Percentiles rank a stretch among this genome's conserved stretches.
Conservation (phyloP, 305 asterid genomes). For the Lippia alba region DNA sequence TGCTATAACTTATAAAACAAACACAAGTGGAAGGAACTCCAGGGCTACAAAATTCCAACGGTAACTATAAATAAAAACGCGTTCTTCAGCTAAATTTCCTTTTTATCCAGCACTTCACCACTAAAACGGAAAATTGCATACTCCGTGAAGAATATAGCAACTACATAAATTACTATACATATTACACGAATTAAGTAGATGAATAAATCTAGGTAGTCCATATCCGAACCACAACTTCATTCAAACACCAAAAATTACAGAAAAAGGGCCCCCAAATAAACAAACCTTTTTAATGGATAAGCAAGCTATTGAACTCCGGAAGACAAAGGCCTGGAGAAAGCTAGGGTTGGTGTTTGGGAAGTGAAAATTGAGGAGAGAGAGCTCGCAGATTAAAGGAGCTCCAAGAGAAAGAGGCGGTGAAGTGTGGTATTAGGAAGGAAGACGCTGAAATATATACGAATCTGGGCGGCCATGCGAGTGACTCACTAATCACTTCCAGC, state of each 20-base stretch:
- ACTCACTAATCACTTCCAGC: background rate
- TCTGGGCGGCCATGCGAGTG: background rate
- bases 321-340: background rate
- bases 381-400: background rate
- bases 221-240: background rate
- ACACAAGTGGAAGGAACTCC: background rate
- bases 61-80: background rate
- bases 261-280: background rate
- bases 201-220: background rate
- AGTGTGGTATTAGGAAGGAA: background rate
- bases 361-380: background rate
- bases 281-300: constrained; percentile 30
- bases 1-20: background rate
- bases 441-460: background rate
- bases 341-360: constrained; percentile 39
- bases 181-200: background rate
- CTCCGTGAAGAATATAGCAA: background rate
- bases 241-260: background rate
- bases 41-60: background rate
- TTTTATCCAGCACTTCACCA: background rate
- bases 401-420: background rate
- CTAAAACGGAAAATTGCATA: background rate
- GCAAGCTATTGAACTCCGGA: constrained; percentile 25
- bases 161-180: background rate
- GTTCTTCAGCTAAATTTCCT: background rate